Percentiles rank a stretch among this genome's conserved stretches.
phyloP scores from a whole-genome alignment of 2,329 filamentous ascomycete genomes.

The Didymella arachidicola region DNA sequence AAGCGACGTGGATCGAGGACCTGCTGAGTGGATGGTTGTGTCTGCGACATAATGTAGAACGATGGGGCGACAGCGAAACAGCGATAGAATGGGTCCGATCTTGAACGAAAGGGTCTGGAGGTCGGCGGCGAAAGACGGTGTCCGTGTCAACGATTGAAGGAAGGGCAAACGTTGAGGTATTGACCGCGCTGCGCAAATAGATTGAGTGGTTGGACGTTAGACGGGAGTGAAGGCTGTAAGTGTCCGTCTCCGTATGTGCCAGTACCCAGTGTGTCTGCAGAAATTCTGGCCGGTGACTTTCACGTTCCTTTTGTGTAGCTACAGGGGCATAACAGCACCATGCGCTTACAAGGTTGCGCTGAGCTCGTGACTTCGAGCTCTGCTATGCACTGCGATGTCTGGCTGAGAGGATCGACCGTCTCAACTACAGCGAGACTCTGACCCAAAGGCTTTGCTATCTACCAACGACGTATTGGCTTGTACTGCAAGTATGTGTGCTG shows the following conservation, averaged over 20 bases:
- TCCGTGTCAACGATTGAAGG: slow-evolving; percentile 13
- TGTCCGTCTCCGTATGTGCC: neutral
- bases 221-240: slow-evolving; percentile 3
- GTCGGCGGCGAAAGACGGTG: neutral
- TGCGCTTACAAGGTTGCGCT: neutral
- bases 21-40: slow-evolving; percentile 76
- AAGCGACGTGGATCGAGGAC: slow-evolving; percentile 80
- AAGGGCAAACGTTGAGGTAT: slow-evolving; percentile 3
- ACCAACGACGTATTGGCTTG: slow-evolving; percentile 4
- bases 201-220: neutral
- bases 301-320: slow-evolving; percentile 26
- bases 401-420: neutral
- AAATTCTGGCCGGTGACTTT: slow-evolving; percentile 1
- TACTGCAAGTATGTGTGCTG: neutral
- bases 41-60: slow-evolving; percentile 43
- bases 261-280: neutral
- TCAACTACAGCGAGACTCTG: neutral
- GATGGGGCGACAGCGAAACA: neutral
- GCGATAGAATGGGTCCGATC: neutral
- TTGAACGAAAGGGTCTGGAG: neutral
- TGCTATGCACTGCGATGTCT: neutral
- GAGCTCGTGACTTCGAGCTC: neutral
- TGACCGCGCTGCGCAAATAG: slow-evolving; percentile 15
- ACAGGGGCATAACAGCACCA: slow-evolving; percentile 29
- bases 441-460: neutral